Base-by-base conservation (phyloP, 257 asterid species). In the Thymus quinquecostatus region DNA sequence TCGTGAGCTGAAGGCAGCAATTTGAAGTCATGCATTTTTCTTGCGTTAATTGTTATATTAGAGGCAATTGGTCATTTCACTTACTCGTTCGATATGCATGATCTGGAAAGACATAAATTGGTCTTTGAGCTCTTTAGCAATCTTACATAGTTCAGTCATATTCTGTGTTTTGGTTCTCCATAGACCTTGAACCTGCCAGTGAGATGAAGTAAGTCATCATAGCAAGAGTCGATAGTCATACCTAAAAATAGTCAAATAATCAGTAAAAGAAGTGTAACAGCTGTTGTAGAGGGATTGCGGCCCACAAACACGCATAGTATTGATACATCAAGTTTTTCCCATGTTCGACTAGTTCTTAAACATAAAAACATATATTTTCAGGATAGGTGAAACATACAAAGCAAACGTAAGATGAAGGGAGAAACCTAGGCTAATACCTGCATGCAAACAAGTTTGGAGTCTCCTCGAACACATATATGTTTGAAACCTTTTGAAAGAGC, bases 401-500 rank as follows among this genome's bases (percentile, higher is more conserved):
- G 2, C 68, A 10, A 54, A 48, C 57, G 50, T 64, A 55, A 44
- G 58, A 76, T 27, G 45, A 40, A 68, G 32, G 9, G 32, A 79
- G 69, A 7, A 32, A 28, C 44, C 29, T 49, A n/a, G 29, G 47
- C 49, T 28, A 58, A 71, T 66, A 95, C 99, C 99, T 95, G 99
- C 99, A 95, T 92, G 90, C 99, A 92, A 56, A 95, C 99, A 71
- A 95, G 98, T 81, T 95, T 95, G 61, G 99, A 95, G 82, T 95
- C 99, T 69, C 99, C 99, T 75, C 83, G 93, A 62, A 90, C 89
- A 30, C 89, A 90, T 68, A 92, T 82, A 73, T 89, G 95, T 75
- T 88, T 89, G 78, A 84, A 92, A 65, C 99, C 99, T 71, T 86
- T 92, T 70, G 82, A 82, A 65, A 89, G 86, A 70, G 99, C 99